Percentiles rank a stretch among this genome's conserved stretches.
phyloP scores from a whole-genome alignment of 371 early-diverging fungal species.

The Mycotypha africana region DNA sequence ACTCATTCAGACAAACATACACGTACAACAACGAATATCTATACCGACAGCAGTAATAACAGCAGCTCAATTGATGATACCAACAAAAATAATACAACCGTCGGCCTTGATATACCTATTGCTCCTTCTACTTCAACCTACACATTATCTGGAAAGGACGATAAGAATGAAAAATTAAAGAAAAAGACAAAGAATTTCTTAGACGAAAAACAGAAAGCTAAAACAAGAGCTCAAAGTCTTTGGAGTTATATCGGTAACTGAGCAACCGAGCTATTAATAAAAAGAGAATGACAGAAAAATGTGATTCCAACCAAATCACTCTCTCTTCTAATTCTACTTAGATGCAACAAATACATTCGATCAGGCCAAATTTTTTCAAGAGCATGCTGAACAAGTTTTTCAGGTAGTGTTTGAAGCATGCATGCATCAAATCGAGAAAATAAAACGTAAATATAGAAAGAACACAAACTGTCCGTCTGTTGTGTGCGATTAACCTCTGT shows the following conservation, averaged over 20 bases:
- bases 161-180: conserved; percentile 49
- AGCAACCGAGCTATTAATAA: too few species aligned
- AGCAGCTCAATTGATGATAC: too few species aligned
- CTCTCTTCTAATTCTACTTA: conserved; percentile 11
- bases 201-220: conserved; percentile 73
- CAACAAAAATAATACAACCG: background rate
- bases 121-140: conserved; percentile 38
- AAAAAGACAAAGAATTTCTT: conserved; percentile 75
- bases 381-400: conserved; percentile 70
- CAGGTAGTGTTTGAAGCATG: conserved; percentile 65
- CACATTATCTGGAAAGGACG: conserved; percentile 36
- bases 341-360: conserved; percentile 71
- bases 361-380: conserved; percentile 74
- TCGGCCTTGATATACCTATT: conserved; percentile 20
- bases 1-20: conserved; percentile 1
- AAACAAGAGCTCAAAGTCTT: conserved; percentile 64
- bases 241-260: conserved; percentile 70
- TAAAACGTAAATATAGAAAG: conserved; percentile 55
- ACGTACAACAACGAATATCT: too few species aligned
- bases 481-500: too few species aligned
- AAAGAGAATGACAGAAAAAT: too few species aligned
- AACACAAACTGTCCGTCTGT: too few species aligned
- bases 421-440: conserved; percentile 68
- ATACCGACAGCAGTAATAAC: too few species aligned
- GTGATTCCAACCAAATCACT: background rate